Evolutionary conservation across 1,284 basidiomycete genomes (phyloP), one percentile per base, ranked within the genome.

Genomic region (Pascua guehoae): DNA sequence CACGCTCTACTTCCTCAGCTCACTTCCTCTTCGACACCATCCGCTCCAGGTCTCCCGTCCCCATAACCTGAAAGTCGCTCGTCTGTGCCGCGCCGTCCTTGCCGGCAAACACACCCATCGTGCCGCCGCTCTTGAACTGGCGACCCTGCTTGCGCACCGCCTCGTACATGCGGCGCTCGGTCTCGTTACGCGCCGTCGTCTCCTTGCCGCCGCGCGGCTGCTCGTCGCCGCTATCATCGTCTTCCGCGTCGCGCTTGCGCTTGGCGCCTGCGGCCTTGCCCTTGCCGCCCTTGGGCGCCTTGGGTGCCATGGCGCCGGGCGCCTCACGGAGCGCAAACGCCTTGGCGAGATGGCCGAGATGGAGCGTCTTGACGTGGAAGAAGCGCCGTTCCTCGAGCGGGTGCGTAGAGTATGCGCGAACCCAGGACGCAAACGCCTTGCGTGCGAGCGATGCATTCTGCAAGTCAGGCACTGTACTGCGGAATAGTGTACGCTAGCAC

Each of bases 331-430:
- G 81, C 0, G 91, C 93, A 71, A 98, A 99, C 0, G 92, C 85
- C 77, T 99, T 98, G 41, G 96, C 95, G 18, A 98, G 78, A 79
- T 99, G 96, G 1, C 96, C 96, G 43, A 97, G 83, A 72, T 99
- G 96, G 10, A 98, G 81, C 66, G 92, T 85, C 39, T 89, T 88
- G 54, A 97, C 86, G 75, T 97, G 93, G 81, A 99, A 98, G 58
- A 96, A 90, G 61, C 89, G 86, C 68, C 98, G 98, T 75, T 98
- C 96, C 60, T 88, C 86, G 5, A 89, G 84, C 0, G 95, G 94
- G 78, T 99, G 96, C 0, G 96, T 99, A 10, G 96, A 90, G 76
- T 98, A 99, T 0, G 96, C 96, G 55, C 96, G 84, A 77, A 98
- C 87, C 73, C 95, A 92, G 0, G 95, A 96, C 24, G 86, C 80